Evolutionary conservation across 208 protist species (phyloP).

Genomic region (Polymyxa betae): DNA sequence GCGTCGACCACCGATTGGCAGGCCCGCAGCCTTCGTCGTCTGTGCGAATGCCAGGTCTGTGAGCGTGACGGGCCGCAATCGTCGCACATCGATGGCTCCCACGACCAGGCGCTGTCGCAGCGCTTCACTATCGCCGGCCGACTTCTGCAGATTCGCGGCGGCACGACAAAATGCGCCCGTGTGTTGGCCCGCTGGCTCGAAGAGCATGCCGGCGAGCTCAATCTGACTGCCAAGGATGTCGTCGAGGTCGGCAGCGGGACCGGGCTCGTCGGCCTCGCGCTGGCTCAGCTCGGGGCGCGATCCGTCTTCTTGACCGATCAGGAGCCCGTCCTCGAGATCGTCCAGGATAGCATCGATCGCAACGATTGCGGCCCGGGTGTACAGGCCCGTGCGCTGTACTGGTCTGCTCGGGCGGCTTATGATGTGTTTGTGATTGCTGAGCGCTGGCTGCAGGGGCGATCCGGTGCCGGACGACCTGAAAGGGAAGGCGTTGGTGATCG

Average conservation of each 20-base stretch:
- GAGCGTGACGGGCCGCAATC: neutral
- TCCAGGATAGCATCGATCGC: neutral
- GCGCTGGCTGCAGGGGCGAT: neutral
- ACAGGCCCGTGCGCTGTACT: neutral
- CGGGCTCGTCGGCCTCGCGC: constrained; percentile 18
- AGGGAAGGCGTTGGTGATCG: neutral
- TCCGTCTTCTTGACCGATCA: constrained; percentile 32
- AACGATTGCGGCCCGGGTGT: neutral
- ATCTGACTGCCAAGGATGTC: neutral
- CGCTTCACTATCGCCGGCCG: neutral
- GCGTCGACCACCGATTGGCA: too few relatives aligned
- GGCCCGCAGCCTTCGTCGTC: neutral
- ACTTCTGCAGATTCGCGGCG: neutral
- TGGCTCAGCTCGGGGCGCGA: constrained; percentile 20
- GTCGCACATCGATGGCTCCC: constrained; percentile 8
- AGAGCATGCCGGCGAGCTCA: neutral
- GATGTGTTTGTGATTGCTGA: neutral
- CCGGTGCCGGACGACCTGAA: neutral
- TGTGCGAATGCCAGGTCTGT: constrained; percentile 31
- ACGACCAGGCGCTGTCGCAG: constrained; percentile 32
- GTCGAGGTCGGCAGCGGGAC: constrained; percentile 45
- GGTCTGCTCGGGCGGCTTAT: neutral
- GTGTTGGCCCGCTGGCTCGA: neutral
- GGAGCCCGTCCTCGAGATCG: constrained; percentile 38
- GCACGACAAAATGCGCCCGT: constrained; percentile 27